Evolutionary conservation across 345 rosid genomes (phyloP), one percentile per base, ranked within the genome.

Genomic region (Lagerstroemia speciosa): DNA sequence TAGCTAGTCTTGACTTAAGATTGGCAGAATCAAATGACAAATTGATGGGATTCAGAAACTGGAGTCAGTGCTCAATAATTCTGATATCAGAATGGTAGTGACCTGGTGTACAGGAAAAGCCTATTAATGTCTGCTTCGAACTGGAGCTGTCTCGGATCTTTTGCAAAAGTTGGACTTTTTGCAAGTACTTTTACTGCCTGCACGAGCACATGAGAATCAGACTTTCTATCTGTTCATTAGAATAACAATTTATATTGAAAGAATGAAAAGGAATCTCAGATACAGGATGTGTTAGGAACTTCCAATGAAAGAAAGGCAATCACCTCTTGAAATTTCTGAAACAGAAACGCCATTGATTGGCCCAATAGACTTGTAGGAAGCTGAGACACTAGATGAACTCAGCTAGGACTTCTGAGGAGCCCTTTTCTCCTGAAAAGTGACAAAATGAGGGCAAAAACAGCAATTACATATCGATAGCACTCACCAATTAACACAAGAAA

Each of bases 21-120:
- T 9, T 48, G 6, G 16, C 19, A 43, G 19, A 48, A 48, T 48
- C 55, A 48, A 3, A 19, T 19, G 24, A 48, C 1, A 11, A 12
- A 2, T 10, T 43, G n/a, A n/a, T n/a, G 1, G 48, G 19, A 16
- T 16, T 43, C 48, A 16, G 17, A 12, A 24, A 48, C 8, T 22
- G 24, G 24, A 32, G 22, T 62, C 1, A 17, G n/a, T 33, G 40
- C 24, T 33, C 3, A 60, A 22, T 60, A 33, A 60, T 10, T 32
- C 34, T 60, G 34, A 60, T 26, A 30, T 31, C 2, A 32, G 40
- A n/a, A 19, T 11, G 0, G 1, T 33, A 27, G 24, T 60, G 55
- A 90, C 97, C 97, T 80, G 61, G 98, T 92, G 71, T 75, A 88
- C 37, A 92, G 74, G 72, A 92, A 92, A 58, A 90, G 91, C 30